A percentile compares a stretch with the other conserved stretches of the same genome.
Conservation (phyloP, 306 rosid genomes). For the Dryas octopetala region DNA sequence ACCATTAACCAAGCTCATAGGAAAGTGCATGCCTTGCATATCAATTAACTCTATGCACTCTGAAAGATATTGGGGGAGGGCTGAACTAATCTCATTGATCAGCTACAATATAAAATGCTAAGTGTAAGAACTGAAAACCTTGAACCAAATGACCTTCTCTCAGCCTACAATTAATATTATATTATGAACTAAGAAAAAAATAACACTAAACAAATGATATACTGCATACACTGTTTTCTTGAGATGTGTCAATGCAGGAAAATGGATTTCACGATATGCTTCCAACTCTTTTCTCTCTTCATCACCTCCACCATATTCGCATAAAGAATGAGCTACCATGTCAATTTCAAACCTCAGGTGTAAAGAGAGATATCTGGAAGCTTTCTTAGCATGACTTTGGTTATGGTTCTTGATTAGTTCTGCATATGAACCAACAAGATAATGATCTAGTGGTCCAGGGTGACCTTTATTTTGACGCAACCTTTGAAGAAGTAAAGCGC, state of each 20-base stretch:
- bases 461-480: slow-evolving; percentile 56
- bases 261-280: slow-evolving; percentile 86
- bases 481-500: slow-evolving; percentile 86
- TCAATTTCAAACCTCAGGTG: slow-evolving; percentile 99
- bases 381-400: slow-evolving; percentile 47
- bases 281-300: slow-evolving; percentile 83
- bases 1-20: slow-evolving; percentile 1
- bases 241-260: slow-evolving; percentile 74
- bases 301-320: slow-evolving; percentile 97
- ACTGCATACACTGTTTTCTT: slow-evolving; percentile 61
- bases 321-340: slow-evolving; percentile 96
- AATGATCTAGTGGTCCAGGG: slow-evolving; percentile 65
- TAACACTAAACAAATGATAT: neutral
- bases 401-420: slow-evolving; percentile 38
- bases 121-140: neutral
- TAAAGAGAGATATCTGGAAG: slow-evolving; percentile 79
- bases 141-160: neutral
- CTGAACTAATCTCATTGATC: neutral
- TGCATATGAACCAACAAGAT: slow-evolving; percentile 69
- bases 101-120: neutral
- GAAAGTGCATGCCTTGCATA: neutral
- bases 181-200: neutral
- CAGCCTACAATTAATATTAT: neutral
- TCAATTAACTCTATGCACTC: slow-evolving; percentile 9
- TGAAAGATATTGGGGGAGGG: neutral